phyloP scores from a whole-genome alignment of 2,329 filamentous ascomycete genomes.

The Microcyclosporella mali region DNA sequence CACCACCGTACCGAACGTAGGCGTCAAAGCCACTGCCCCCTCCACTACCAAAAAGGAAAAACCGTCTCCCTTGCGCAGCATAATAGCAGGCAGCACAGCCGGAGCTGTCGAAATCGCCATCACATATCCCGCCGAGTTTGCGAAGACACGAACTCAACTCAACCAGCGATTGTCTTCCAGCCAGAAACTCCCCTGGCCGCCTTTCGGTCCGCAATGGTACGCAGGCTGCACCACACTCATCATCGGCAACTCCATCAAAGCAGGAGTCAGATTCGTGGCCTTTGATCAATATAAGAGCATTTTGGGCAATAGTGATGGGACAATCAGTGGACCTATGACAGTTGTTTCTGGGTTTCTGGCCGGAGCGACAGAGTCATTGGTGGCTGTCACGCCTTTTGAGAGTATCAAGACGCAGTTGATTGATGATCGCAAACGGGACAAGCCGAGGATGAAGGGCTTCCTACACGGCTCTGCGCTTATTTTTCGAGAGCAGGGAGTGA shows the following conservation, averaged over 20 bases:
- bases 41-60: slow-evolving; percentile 32
- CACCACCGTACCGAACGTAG: slow-evolving; percentile 21
- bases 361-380: slow-evolving; percentile 83
- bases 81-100: slow-evolving; percentile 86
- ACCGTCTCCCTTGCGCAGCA: slow-evolving; percentile 79
- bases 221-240: slow-evolving; percentile 95
- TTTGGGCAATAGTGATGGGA: slow-evolving; percentile 75
- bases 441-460: slow-evolving; percentile 86
- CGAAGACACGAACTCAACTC: slow-evolving; percentile 90
- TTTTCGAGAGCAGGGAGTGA: slow-evolving; percentile 75
- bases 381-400: slow-evolving; percentile 95
- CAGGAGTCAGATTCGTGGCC: slow-evolving; percentile 90
- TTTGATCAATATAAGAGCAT: slow-evolving; percentile 90
- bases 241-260: slow-evolving; percentile 93
- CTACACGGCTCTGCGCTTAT: slow-evolving; percentile 85
- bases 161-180: slow-evolving; percentile 75
- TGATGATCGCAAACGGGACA: slow-evolving; percentile 81
- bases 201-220: slow-evolving; percentile 93
- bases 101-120: slow-evolving; percentile 94
- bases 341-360: slow-evolving; percentile 92
- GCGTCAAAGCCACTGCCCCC: slow-evolving; percentile 10
- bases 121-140: slow-evolving; percentile 93
- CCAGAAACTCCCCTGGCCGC: slow-evolving; percentile 89
- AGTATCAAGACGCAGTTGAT: slow-evolving; percentile 99
- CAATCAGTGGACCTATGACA: slow-evolving; percentile 81